Evolutionary conservation across 1,284 basidiomycete genomes (phyloP).

Genomic region (Rhodotorula sp.): DNA sequence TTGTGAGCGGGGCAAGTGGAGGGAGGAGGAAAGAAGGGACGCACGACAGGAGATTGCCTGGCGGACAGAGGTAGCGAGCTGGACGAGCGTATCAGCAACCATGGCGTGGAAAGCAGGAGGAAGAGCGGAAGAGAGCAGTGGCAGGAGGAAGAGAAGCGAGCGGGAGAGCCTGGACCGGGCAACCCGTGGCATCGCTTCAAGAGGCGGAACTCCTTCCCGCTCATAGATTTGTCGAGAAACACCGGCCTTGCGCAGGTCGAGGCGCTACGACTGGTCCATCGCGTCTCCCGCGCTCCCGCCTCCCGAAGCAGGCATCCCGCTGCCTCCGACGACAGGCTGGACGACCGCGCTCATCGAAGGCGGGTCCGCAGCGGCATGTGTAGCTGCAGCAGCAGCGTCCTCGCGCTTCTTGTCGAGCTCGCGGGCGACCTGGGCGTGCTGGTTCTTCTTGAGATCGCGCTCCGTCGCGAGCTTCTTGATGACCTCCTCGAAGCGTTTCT

Average conservation of each 20-base stretch:
- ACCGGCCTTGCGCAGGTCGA: not conserved
- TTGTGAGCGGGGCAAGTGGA: too few relatives aligned
- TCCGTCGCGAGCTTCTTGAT: slow-evolving; percentile 81
- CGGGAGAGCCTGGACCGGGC: too few relatives aligned
- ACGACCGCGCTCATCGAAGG: slow-evolving; percentile 8
- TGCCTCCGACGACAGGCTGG: slow-evolving; percentile 4
- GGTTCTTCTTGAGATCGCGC: slow-evolving; percentile 77
- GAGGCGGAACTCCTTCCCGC: too few relatives aligned
- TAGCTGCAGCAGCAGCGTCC: slow-evolving; percentile 15
- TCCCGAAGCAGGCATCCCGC: slow-evolving; percentile 1
- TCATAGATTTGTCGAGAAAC: too few relatives aligned
- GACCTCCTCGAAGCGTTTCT: slow-evolving; percentile 93
- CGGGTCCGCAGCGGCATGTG: slow-evolving; percentile 14
- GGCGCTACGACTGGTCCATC: slow-evolving; percentile 8
- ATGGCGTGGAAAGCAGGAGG: too few relatives aligned
- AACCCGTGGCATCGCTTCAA: too few relatives aligned
- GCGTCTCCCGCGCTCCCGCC: not conserved
- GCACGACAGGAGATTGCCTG: too few relatives aligned
- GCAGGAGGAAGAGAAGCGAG: too few relatives aligned
- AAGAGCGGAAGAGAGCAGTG: too few relatives aligned
- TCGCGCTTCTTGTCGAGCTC: slow-evolving; percentile 34
- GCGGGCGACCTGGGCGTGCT: slow-evolving; percentile 47
- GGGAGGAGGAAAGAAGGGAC: too few relatives aligned
- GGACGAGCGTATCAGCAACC: too few relatives aligned
- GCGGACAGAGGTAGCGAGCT: too few relatives aligned